Percentiles rank a stretch among this genome's conserved stretches.
These are phyloP conservation scores for Nidularia sp. DNA, from an alignment of 768 basidiomycete species.

Conservation along the genomic window DNA sequence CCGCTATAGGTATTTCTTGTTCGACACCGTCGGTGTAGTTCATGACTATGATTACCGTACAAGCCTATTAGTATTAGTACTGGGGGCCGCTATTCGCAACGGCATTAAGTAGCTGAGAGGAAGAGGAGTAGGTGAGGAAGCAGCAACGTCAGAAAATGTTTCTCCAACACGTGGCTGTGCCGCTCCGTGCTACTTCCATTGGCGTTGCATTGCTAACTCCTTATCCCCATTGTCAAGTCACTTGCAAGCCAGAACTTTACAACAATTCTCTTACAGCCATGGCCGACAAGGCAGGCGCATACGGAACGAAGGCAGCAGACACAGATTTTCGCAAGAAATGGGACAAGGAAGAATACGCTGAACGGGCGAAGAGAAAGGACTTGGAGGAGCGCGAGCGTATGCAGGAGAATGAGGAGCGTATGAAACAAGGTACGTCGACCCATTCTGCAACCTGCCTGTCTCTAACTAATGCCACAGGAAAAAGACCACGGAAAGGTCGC, in stretches of 20 bases:
- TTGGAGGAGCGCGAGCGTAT: constrained; percentile 77
- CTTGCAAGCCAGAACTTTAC: not conserved
- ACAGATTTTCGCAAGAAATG: constrained; percentile 87
- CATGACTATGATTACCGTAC: not conserved
- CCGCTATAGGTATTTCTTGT: constrained; percentile 44
- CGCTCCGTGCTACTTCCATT: not conserved
- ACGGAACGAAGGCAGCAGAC: constrained; percentile 47
- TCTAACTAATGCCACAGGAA: constrained; percentile 47
- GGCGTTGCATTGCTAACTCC: no score
- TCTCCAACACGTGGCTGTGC: not conserved
- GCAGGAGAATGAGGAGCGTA: constrained; percentile 79
- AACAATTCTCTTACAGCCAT: constrained; percentile 13
- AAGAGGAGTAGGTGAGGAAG: not conserved
- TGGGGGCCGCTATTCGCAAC: not conserved
- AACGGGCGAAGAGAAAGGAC: constrained; percentile 80
- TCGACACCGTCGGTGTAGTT: not conserved
- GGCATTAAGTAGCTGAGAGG: not conserved
- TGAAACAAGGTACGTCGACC: constrained; percentile 67
- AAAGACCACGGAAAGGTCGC: constrained; percentile 67
- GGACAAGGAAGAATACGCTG: constrained; percentile 91
- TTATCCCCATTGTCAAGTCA: no score
- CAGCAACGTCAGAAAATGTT: not conserved
- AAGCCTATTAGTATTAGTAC: not conserved
- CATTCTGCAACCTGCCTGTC: not conserved
- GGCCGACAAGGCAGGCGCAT: constrained; percentile 36